A percentile compares a stretch with the other conserved stretches of the same genome.
Evolutionary conservation across 345 rosid species (phyloP).

Genomic region (Moricandia arvensis): DNA sequence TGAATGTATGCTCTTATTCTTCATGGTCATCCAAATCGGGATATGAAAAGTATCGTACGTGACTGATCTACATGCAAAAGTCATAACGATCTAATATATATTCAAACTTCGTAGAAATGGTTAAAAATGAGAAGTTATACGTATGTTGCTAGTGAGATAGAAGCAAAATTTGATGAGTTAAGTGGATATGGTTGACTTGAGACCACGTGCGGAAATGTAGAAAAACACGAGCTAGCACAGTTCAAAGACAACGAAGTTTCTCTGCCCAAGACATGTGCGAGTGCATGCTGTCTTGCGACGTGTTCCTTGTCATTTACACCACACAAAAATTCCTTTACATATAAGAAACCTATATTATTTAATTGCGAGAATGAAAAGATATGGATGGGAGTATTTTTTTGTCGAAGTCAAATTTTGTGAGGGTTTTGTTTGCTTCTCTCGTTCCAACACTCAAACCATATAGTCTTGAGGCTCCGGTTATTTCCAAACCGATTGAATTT

Average conservation of each 20-base stretch:
- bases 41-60: neutral
- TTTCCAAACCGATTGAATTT: neutral
- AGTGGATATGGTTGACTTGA: slow-evolving; percentile 35
- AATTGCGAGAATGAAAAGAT: neutral
- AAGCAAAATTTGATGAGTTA: neutral
- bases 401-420: neutral
- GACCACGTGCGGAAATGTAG: slow-evolving; percentile 32
- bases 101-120: neutral
- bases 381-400: slow-evolving; percentile 2
- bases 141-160: neutral
- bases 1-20: neutral
- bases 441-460: neutral
- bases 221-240: slow-evolving; percentile 27
- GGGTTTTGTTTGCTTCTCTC: slow-evolving; percentile 14
- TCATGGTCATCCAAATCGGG: neutral
- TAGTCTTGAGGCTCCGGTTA: neutral
- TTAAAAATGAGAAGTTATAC: neutral
- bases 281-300: slow-evolving; percentile 34
- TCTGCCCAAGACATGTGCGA: slow-evolving; percentile 35
- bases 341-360: neutral
- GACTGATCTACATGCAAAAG: neutral
- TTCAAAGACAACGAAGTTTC: slow-evolving; percentile 35
- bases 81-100: neutral
- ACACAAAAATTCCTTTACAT: slow-evolving; percentile 3
- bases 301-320: slow-evolving; percentile 22